A percentile compares a stretch with the other conserved stretches of the same genome.
These are phyloP conservation scores for Kuraishia floccosa DNA, from an alignment of 805 yeast genomes.

Conservation along the genomic window DNA sequence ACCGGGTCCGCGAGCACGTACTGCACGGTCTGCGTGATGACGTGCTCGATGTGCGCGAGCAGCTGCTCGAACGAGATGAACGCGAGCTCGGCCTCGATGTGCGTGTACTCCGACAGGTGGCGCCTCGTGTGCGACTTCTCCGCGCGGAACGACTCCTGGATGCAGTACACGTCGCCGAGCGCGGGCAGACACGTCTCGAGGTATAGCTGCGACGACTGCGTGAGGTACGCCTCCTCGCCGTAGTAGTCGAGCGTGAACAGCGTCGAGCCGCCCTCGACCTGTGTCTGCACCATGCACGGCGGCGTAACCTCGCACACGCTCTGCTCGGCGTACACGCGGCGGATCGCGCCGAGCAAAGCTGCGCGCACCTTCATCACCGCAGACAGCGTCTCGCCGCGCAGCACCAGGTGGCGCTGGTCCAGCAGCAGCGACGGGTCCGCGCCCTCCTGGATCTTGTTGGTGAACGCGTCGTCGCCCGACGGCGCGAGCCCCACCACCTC, in stretches of 20 bases:
- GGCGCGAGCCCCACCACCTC: conserved; percentile 91
- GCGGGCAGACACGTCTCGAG: conserved; percentile 95
- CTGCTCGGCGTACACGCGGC: conserved; percentile 70
- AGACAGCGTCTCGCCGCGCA: conserved; percentile 91
- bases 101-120: conserved; percentile 94
- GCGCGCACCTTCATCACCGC: conserved; percentile 95
- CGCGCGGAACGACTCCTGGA: conserved; percentile 98
- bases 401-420: conserved; percentile 92
- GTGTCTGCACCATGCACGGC: conserved; percentile 99
- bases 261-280: conserved; percentile 99
- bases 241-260: conserved; percentile 87
- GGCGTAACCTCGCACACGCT: conserved; percentile 87
- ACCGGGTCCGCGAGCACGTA: conserved; percentile 82
- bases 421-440: conserved; percentile 88
- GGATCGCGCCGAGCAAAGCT: conserved; percentile 54
- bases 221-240: conserved; percentile 92
- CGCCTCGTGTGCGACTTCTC: conserved; percentile 98
- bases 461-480: conserved; percentile 87
- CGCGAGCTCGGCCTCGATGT: conserved; percentile 89
- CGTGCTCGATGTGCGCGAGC: conserved; percentile 72
- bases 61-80: conserved; percentile 83
- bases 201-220: conserved; percentile 95
- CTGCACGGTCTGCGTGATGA: conserved; percentile 58
- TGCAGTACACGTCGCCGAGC: conserved; percentile 92
- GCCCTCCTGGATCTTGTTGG: conserved; percentile 87